These are phyloP conservation scores for Boletellus ananas DNA, from an alignment of 768 basidiomycete species.

Conservation along the genomic window DNA sequence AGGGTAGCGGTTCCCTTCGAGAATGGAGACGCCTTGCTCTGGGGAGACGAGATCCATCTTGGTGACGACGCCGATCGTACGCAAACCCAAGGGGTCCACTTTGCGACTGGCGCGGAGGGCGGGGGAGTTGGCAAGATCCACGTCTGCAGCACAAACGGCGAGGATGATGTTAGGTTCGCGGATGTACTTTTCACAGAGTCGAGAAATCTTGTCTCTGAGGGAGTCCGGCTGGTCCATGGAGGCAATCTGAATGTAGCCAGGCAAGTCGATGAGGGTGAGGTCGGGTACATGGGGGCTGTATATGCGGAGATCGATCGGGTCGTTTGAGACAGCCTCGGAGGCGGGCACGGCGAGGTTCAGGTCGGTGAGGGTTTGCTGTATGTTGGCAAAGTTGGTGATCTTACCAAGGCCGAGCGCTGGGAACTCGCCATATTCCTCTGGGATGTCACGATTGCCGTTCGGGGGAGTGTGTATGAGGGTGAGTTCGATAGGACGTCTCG, in stretches of 20 bases:
- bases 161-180: constrained; percentile 99
- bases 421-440: constrained; percentile 90
- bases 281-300: constrained; percentile 96
- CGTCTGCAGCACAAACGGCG: constrained; percentile 98
- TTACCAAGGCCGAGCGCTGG: constrained; percentile 85
- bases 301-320: constrained; percentile 95
- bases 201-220: constrained; percentile 88
- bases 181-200: constrained; percentile 93
- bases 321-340: constrained; percentile 87
- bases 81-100: constrained; percentile 90
- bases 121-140: constrained; percentile 97
- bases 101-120: constrained; percentile 90
- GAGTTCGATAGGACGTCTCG: constrained; percentile 94
- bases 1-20: constrained; percentile 92
- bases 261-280: constrained; percentile 94
- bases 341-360: constrained; percentile 91
- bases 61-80: constrained; percentile 96
- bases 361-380: constrained; percentile 91
- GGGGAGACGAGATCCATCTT: constrained; percentile 98
- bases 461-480: constrained; percentile 91
- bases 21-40: constrained; percentile 74
- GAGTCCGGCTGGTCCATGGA: constrained; percentile 94
- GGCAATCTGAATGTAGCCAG: constrained; percentile 94
- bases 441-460: constrained; percentile 43
- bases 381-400: constrained; percentile 85